Conservation (phyloP, 306 rosid species). For the Ochetophila trinervis region DNA sequence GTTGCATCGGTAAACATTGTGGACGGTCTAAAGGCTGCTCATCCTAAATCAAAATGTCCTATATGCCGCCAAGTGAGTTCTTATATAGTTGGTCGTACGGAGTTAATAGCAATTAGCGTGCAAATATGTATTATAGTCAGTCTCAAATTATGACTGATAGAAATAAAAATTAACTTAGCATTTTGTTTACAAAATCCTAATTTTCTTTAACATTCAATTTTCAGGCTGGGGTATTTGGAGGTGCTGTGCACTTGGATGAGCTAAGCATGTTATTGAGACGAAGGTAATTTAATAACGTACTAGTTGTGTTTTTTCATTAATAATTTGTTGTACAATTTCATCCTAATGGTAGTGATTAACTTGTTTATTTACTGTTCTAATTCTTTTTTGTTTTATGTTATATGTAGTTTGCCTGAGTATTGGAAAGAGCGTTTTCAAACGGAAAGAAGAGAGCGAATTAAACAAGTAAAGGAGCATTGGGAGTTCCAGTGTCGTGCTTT, state of each 20-base stretch:
- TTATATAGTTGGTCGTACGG: neutral
- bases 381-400: neutral
- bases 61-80: neutral
- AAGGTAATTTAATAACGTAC: neutral
- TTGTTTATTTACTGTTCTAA: neutral
- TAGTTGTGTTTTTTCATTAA: neutral
- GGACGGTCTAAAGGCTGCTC: conserved; percentile 6
- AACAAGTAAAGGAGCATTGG: conserved; percentile 11
- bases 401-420: neutral
- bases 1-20: conserved; percentile 3
- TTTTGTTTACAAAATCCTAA: too few species aligned
- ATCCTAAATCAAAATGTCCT: conserved; percentile 11
- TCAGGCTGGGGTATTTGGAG: neutral
- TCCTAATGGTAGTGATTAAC: neutral
- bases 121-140: too few species aligned
- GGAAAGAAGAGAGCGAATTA: neutral
- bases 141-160: too few species aligned
- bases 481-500: conserved; percentile 1
- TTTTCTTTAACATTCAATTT: neutral
- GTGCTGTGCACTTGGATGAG: conserved; percentile 5
- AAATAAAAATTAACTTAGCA: too few species aligned
- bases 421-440: neutral
- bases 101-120: too few species aligned
- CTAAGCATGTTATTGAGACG: neutral
- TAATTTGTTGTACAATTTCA: neutral